Evolutionary conservation across 1,284 basidiomycete genomes (phyloP).

Genomic region (Taiwanofungus camphoratus): DNA sequence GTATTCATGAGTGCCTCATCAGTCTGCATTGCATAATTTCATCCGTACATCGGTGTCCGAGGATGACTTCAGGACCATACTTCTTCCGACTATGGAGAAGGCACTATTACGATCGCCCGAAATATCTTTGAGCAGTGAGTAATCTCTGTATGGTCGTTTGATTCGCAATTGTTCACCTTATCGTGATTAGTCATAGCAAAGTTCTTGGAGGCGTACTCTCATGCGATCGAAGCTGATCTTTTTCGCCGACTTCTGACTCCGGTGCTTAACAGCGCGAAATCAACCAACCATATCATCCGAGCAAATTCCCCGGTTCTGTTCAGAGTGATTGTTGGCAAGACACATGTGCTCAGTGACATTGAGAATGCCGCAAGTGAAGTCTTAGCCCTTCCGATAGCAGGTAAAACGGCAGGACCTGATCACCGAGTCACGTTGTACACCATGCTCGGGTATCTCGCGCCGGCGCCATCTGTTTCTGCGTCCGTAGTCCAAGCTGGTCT

Average conservation of each 20-base stretch:
- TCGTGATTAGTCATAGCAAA: conserved; percentile 46
- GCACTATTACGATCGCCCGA: conserved; percentile 71
- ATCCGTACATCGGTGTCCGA: conserved; percentile 44
- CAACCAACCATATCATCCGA: conserved; percentile 64
- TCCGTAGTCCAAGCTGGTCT: conserved; percentile 50
- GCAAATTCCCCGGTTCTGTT: conserved; percentile 57
- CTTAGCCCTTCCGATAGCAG: conserved; percentile 65
- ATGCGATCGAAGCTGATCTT: conserved; percentile 45
- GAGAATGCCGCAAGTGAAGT: conserved; percentile 58
- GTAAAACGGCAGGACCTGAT: conserved; percentile 83
- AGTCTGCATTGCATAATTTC: conserved; percentile 58
- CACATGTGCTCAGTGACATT: conserved; percentile 28
- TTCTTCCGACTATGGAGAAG: conserved; percentile 71
- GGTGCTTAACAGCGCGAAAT: conserved; percentile 71
- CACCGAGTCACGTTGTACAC: conserved; percentile 80
- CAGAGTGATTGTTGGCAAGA: conserved; percentile 41
- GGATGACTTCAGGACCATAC: conserved; percentile 42
- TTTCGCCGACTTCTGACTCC: conserved; percentile 65
- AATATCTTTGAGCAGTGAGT: conserved; percentile 53
- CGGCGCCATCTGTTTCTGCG: conserved; percentile 46
- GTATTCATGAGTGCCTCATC: conserved; percentile 8
- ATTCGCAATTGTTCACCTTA: conserved; percentile 9
- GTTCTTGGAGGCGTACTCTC: conserved; percentile 53
- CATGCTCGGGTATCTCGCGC: conserved; percentile 59
- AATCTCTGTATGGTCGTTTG: conserved; percentile 6